Evolutionary conservation across 1,284 basidiomycete species (phyloP).

Genomic region (Ustilago vetiveriae): DNA sequence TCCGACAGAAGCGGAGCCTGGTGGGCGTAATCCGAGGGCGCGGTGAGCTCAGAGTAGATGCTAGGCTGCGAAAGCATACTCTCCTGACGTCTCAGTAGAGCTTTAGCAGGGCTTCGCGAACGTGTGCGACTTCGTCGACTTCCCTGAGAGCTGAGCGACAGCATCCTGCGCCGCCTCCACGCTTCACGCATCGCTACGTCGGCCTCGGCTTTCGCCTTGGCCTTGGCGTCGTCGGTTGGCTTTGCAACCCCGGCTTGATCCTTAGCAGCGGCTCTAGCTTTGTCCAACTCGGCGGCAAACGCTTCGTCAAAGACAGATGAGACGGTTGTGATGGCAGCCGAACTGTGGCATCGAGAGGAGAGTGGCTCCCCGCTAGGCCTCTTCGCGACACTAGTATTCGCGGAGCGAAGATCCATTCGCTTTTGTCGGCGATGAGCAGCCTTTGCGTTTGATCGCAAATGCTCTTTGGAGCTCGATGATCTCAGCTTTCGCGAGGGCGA

Average conservation of each 20-base stretch:
- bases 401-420: constrained; percentile 11
- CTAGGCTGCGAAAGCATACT: constrained; percentile 28
- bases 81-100: constrained; percentile 15
- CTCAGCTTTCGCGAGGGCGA: constrained; percentile 15
- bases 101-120: not conserved
- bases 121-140: constrained; percentile 20
- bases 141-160: constrained; percentile 38
- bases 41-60: constrained; percentile 45
- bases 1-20: constrained; percentile 32
- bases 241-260: not conserved
- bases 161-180: constrained; percentile 29
- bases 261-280: not conserved
- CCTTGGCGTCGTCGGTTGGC: constrained; percentile 11
- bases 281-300: constrained; percentile 16
- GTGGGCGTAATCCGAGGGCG: constrained; percentile 39
- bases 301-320: constrained; percentile 43
- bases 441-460: constrained; percentile 5
- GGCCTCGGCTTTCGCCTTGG: constrained; percentile 27
- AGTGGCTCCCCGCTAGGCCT: constrained; percentile 8
- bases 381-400: constrained; percentile 4
- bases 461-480: constrained; percentile 29
- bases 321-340: constrained; percentile 26
- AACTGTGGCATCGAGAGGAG: constrained; percentile 28
- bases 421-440: constrained; percentile 21
- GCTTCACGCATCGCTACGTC: constrained; percentile 28